Evolutionary conservation across 176 grass and related monocot genomes (phyloP).

Genomic region (Avena sativa): DNA sequence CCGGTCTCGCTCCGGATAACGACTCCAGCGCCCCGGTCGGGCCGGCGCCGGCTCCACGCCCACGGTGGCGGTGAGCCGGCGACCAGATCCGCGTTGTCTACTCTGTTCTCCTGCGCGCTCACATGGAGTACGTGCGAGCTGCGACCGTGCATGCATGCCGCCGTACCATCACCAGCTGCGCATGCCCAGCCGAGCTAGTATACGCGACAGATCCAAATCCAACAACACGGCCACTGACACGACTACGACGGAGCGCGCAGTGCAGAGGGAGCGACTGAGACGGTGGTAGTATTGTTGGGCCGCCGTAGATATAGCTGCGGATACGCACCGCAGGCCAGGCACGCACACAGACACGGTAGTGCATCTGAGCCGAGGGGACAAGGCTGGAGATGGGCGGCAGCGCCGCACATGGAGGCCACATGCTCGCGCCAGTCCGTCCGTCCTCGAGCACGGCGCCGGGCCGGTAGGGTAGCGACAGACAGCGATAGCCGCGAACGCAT

Average conservation of each 20-base stretch:
- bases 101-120: too few species aligned
- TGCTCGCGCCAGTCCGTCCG: background rate
- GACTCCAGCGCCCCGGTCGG: background rate
- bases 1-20: slow-evolving; percentile 1
- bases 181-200: background rate
- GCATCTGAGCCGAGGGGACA: slow-evolving; percentile 20
- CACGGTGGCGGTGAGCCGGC: background rate
- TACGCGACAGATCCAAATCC: too few species aligned
- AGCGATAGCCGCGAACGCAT: too few species aligned
- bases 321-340: background rate
- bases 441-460: background rate
- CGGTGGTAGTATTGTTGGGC: background rate
- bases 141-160: background rate
- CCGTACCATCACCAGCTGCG: background rate
- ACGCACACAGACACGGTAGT: background rate
- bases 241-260: background rate
- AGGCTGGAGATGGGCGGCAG: slow-evolving; percentile 14
- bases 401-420: slow-evolving; percentile 41
- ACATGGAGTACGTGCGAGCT: too few species aligned
- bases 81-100: background rate
- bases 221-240: background rate
- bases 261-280: background rate
- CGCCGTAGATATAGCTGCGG: background rate
- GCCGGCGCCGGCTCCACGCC: background rate
- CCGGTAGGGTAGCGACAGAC: background rate